These are phyloP conservation scores for Pisolithus microcarpus DNA, from an alignment of 768 basidiomycete species.

Conservation along the genomic window DNA sequence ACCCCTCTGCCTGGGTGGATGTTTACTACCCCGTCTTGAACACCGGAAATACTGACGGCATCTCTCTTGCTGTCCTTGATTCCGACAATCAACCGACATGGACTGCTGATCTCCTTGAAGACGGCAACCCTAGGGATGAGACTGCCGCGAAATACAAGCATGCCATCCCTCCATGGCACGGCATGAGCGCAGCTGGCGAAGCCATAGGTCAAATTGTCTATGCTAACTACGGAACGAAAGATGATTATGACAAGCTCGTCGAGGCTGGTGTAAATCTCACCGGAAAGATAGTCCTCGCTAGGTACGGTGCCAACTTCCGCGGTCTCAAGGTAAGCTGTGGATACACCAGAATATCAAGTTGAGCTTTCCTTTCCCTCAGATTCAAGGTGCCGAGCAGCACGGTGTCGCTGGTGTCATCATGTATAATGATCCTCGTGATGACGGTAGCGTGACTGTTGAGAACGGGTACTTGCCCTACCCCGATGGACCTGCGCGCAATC, in stretches of 20 bases:
- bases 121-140: slow-evolving; percentile 62
- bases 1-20: slow-evolving; percentile 74
- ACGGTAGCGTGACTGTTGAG: slow-evolving; percentile 66
- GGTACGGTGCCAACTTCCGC: slow-evolving; percentile 73
- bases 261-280: slow-evolving; percentile 61
- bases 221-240: slow-evolving; percentile 72
- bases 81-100: slow-evolving; percentile 48
- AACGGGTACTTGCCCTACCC: slow-evolving; percentile 74
- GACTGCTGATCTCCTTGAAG: slow-evolving; percentile 68
- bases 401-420: slow-evolving; percentile 76
- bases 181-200: slow-evolving; percentile 69
- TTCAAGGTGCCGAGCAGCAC: slow-evolving; percentile 76
- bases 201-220: slow-evolving; percentile 67
- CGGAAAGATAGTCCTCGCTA: slow-evolving; percentile 70
- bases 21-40: slow-evolving; percentile 87
- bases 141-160: slow-evolving; percentile 62
- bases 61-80: slow-evolving; percentile 58
- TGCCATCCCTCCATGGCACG: slow-evolving; percentile 80
- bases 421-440: slow-evolving; percentile 81
- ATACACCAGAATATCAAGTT: slow-evolving; percentile 15
- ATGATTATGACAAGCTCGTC: slow-evolving; percentile 60
- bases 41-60: slow-evolving; percentile 51
- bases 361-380: slow-evolving; percentile 29
- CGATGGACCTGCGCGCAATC: slow-evolving; percentile 81
- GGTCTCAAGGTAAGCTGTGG: slow-evolving; percentile 63